Evolutionary conservation across 2,329 filamentous ascomycete genomes (phyloP), one percentile per base, ranked within the genome.

Genomic region (Domatiomyces globalis): DNA sequence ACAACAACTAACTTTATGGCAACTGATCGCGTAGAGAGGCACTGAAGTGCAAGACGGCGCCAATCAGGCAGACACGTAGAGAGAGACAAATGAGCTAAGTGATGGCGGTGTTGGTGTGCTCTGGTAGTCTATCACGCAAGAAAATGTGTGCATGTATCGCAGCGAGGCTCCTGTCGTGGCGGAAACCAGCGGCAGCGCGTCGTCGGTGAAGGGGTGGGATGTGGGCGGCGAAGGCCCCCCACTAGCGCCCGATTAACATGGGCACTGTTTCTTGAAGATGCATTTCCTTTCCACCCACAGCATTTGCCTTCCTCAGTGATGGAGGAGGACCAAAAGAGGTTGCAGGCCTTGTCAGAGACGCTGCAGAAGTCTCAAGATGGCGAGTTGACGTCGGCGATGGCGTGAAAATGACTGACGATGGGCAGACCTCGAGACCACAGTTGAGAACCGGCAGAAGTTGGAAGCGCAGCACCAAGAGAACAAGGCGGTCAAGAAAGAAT

Each of bases 391-490:
- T 12, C 22, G 43, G n/a, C 46, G 18, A 8, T 48, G 12, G 50
- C 19, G 46, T 46, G 7, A 49, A 36, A 47, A 17, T 51, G 50
- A 50, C 43, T 50, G 45, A 27, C 39, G 12, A 19, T n/a, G 29
- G 5, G 46, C 60, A 95, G 92, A 96, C 61, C 77, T 96, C 51
- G 85, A 88, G 67, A 78, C 74, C 44, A 73, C 80, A 17, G 80
- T 96, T 22, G 76, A 81, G 45, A 85, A 87, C 8, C 80, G 89
- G 56, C 89, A 98, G 71, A 94, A 85, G 69, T 80, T 98, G 5
- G 89, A 95, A 66, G 71, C 88, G 5, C 92, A 98, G 68, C 85
- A 85, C 66, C 87, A 95, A 64, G 92, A 98, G 68, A 98, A 96
- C 65, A 71, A 83, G 47, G 83, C 84, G 15, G 92, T 98, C 8